These are phyloP conservation scores for Colletotrichum navitas DNA, from an alignment of 2,329 filamentous ascomycete species.

Conservation along the genomic window DNA sequence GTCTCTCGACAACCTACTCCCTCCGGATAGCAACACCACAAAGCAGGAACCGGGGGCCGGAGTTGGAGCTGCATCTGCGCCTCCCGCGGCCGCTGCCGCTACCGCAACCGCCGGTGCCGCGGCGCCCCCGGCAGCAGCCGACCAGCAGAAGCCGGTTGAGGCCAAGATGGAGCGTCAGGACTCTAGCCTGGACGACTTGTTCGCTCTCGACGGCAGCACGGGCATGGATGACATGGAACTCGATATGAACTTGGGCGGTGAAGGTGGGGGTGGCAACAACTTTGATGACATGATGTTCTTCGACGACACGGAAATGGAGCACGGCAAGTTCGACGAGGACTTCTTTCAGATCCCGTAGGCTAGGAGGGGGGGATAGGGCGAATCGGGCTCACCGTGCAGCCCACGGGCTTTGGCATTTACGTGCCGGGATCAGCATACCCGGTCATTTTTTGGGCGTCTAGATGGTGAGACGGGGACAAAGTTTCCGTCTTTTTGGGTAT, in stretches of 20 bases:
- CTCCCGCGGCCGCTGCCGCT: constrained; percentile 37
- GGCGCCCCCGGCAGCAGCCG: constrained; percentile 34
- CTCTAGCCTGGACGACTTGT: constrained; percentile 61
- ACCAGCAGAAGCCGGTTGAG: constrained; percentile 39
- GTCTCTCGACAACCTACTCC: constrained; percentile 49
- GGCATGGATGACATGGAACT: constrained; percentile 56
- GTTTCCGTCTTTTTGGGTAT: not conserved
- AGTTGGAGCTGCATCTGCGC: constrained; percentile 29
- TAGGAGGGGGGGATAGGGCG: not conserved
- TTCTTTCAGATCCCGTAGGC: constrained; percentile 56
- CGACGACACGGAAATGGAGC: constrained; percentile 57
- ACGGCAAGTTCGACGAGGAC: constrained; percentile 61
- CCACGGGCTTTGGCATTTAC: constrained; percentile 2
- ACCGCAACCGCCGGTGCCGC: constrained; percentile 34
- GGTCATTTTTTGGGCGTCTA: not conserved
- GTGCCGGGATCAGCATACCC: not conserved
- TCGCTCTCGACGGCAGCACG: constrained; percentile 57
- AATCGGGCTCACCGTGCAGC: not conserved
- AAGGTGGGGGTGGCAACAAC: constrained; percentile 55
- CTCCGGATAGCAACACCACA: constrained; percentile 41
- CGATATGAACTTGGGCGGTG: constrained; percentile 51
- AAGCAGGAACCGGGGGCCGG: constrained; percentile 12
- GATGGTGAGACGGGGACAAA: not conserved
- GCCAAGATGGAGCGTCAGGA: constrained; percentile 46
- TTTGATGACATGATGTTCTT: constrained; percentile 66